A percentile compares a stretch with the other conserved stretches of the same genome.
Conservation (phyloP, 2,329 filamentous ascomycete genomes). For the Stromatinia cepivora region DNA sequence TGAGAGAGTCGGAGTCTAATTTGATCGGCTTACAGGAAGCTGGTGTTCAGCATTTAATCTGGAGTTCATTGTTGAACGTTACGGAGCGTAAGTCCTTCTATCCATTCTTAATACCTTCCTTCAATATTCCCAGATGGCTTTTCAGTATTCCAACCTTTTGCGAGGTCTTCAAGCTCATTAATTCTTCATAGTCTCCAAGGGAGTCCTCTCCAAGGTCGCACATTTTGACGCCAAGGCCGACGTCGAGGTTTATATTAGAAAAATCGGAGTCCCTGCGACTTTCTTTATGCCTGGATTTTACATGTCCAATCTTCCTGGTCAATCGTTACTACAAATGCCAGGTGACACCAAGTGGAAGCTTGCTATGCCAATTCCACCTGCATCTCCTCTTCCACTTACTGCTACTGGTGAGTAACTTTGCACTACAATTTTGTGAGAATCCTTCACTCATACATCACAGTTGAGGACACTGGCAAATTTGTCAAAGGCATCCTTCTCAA, state of each 20-base stretch:
- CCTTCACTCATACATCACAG: constrained; percentile 14
- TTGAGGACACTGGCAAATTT: constrained; percentile 42
- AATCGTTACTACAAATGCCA: constrained; percentile 33
- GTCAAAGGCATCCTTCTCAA: constrained; percentile 40
- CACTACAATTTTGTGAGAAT: neutral
- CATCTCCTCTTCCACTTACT: constrained; percentile 41
- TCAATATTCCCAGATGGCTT: neutral
- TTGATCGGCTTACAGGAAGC: constrained; percentile 38
- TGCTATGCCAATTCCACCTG: constrained; percentile 37
- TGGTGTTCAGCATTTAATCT: constrained; percentile 50
- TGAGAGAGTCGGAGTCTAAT: neutral
- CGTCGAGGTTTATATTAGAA: constrained; percentile 43
- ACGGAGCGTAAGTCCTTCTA: constrained; percentile 42
- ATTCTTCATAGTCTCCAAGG: constrained; percentile 42
- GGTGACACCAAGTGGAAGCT: constrained; percentile 40
- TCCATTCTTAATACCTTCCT: neutral
- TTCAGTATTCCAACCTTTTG: neutral
- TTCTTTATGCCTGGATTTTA: constrained; percentile 53
- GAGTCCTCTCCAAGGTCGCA: constrained; percentile 44
- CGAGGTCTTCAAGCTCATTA: neutral
- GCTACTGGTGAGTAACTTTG: constrained; percentile 30
- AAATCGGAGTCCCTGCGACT: constrained; percentile 47
- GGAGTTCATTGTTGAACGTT: constrained; percentile 47
- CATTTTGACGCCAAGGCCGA: constrained; percentile 45
- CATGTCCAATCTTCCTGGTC: constrained; percentile 50